Base-by-base conservation (phyloP, 139 green algal genomes). In the Eudorina sp. region DNA sequence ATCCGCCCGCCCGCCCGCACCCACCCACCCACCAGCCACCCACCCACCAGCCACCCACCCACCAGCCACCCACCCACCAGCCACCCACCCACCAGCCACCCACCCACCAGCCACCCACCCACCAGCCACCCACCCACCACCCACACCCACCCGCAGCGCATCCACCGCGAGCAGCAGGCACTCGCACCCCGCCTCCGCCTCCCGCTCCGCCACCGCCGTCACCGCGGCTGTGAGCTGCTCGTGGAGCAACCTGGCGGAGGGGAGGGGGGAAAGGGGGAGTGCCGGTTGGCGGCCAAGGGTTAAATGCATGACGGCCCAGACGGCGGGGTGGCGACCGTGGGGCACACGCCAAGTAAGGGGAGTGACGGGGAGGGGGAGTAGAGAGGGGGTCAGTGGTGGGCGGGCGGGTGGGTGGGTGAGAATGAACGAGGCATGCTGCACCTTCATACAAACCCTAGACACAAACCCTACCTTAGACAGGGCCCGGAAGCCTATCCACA, bases 81-180 rank as follows among this genome's bases (percentile, higher is more conserved):
- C n/a, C n/a, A n/a, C n/a, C n/a, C n/a, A n/a, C n/a, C n/a, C n/a
- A n/a, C n/a, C n/a, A n/a, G n/a, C n/a, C n/a, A n/a, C n/a, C n/a
- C n/a, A n/a, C n/a, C n/a, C n/a, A n/a, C n/a, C n/a, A n/a, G n/a
- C n/a, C n/a, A n/a, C n/a, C n/a, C 27, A 38, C 31, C 62, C 62
- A 34, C 62, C 1, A 5, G 21, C 19, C 31, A 9, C 19, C 62
- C 62, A 16, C 4, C 31, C 27, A 7, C 62, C 19, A 3, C 16
- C 31, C 70, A n/a, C 40, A 9, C 70, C 4, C 48, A 88, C 82
- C 82, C 40, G 60, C 27, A 88, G 83, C 3, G 34, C 48, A 0
- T 81, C 83, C 48, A 81, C 25, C 36, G 83, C 83, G 25, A 81
- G 48, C 83, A 88, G 68, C 69, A 88, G 68, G 68, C 68, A 73